A percentile compares a stretch with the other conserved stretches of the same genome.
Evolutionary conservation across 495 filamentous ascomycete genomes (phyloP).

Genomic region (Xylaria intraflava): DNA sequence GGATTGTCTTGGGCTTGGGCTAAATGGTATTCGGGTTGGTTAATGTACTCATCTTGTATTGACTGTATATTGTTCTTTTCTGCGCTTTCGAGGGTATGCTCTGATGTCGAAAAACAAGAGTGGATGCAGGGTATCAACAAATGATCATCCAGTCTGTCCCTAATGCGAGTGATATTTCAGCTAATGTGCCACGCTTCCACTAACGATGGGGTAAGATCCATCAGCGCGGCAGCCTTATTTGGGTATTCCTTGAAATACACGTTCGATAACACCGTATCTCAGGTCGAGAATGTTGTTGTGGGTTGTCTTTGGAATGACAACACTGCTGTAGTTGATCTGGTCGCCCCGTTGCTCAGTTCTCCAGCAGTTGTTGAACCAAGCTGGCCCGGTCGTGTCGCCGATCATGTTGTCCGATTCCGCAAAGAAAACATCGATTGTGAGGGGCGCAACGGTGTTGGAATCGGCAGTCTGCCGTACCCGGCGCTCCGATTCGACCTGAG

Average conservation of each 20-base stretch:
- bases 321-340: background rate
- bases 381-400: background rate
- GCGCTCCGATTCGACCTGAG: background rate
- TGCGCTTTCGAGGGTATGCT: too few species aligned
- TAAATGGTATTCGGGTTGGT: too few species aligned
- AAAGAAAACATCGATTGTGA: constrained; percentile 4
- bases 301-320: background rate
- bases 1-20: too few species aligned
- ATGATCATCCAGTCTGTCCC: too few species aligned
- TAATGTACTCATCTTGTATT: too few species aligned
- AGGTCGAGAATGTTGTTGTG: background rate
- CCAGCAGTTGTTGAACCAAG: constrained; percentile 5
- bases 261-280: constrained; percentile 3
- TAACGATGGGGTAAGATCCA: too few species aligned
- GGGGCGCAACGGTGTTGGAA: background rate
- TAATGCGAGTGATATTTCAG: too few species aligned
- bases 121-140: too few species aligned
- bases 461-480: background rate
- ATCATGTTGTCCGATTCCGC: constrained; percentile 5
- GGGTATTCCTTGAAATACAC: constrained; percentile 2
- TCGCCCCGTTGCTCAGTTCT: constrained; percentile 1
- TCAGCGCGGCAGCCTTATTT: too few species aligned
- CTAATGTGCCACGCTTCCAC: too few species aligned
- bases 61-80: too few species aligned
- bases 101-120: too few species aligned